Percentiles rank a stretch among this genome's conserved stretches.
These are phyloP conservation scores for Myxozyma udenii DNA, from an alignment of 805 yeast species.

Conservation along the genomic window DNA sequence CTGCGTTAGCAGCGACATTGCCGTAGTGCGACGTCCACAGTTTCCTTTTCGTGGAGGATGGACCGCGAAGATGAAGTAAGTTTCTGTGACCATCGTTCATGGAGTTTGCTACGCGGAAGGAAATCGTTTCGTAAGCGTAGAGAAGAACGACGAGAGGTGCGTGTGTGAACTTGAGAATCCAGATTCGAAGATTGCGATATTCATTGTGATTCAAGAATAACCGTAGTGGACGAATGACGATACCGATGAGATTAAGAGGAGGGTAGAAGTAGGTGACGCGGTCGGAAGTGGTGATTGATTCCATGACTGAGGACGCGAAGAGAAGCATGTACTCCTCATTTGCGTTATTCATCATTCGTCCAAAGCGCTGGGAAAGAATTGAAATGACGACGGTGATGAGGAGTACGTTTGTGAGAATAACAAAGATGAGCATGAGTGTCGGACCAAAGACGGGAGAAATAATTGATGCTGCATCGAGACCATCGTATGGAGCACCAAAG, in stretches of 20 bases:
- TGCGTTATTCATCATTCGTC: conserved; percentile 38
- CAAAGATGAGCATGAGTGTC: conserved; percentile 37
- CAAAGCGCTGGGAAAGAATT: conserved; percentile 37
- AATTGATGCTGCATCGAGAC: conserved; percentile 36
- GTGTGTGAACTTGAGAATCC: conserved; percentile 35
- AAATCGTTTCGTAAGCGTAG: conserved; percentile 31
- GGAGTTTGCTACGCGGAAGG: conserved; percentile 2
- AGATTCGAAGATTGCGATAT: conserved; percentile 33
- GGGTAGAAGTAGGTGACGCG: conserved; percentile 38
- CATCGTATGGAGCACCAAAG: conserved; percentile 37
- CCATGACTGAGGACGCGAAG: conserved; percentile 37
- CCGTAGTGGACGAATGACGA: conserved; percentile 35
- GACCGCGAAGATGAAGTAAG: conserved; percentile 13
- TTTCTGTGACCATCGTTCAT: conserved; percentile 3
- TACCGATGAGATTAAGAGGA: conserved; percentile 35
- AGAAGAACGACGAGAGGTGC: conserved; percentile 34
- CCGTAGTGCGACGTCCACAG: conserved; percentile 15
- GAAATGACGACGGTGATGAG: conserved; percentile 39
- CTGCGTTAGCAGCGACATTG: conserved; percentile 1
- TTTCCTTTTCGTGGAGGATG: conserved; percentile 4
- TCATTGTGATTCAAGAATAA: conserved; percentile 30
- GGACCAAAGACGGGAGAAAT: conserved; percentile 38
- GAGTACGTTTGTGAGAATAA: conserved; percentile 33
- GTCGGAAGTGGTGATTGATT: conserved; percentile 37
- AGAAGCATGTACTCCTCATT: conserved; percentile 36